A percentile compares a stretch with the other conserved stretches of the same genome.
Conservation (phyloP, 2,329 filamentous ascomycete genomes). For the Colletotrichum chlorophyti region DNA sequence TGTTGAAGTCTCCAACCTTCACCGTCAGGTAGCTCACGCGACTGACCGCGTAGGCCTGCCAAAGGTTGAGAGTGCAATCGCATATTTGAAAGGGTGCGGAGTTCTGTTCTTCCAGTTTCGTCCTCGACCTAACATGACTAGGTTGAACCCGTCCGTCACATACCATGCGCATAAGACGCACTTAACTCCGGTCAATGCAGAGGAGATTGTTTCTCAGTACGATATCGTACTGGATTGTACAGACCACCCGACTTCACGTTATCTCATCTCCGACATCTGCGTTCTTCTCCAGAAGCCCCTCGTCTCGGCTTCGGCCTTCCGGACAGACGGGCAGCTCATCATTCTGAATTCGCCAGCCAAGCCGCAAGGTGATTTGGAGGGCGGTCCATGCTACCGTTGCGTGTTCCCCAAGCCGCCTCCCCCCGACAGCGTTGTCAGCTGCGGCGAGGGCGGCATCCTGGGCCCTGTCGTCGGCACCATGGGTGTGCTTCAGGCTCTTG, state of each 20-base stretch:
- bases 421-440: slow-evolving; percentile 80
- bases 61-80: slow-evolving; percentile 81
- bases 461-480: slow-evolving; percentile 93
- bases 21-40: slow-evolving; percentile 86
- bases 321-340: slow-evolving; percentile 88
- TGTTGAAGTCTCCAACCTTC: slow-evolving; percentile 90
- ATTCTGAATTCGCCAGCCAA: slow-evolving; percentile 82
- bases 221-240: slow-evolving; percentile 94
- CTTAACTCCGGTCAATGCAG: slow-evolving; percentile 73
- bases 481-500: slow-evolving; percentile 90
- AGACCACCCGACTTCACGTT: slow-evolving; percentile 89
- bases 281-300: slow-evolving; percentile 81
- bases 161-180: slow-evolving; percentile 70
- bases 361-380: slow-evolving; percentile 59
- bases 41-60: slow-evolving; percentile 72
- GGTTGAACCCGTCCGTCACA: slow-evolving; percentile 74
- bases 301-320: slow-evolving; percentile 87
- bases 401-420: slow-evolving; percentile 90
- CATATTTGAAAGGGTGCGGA: slow-evolving; percentile 61
- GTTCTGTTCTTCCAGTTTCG: too few species aligned
- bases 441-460: slow-evolving; percentile 90
- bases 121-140: slow-evolving; percentile 38
- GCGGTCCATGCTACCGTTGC: slow-evolving; percentile 92
- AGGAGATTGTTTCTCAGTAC: slow-evolving; percentile 71
- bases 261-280: slow-evolving; percentile 90